Base-by-base conservation (phyloP, 2,329 filamentous ascomycete genomes). In the Hypoxylon sp. region DNA sequence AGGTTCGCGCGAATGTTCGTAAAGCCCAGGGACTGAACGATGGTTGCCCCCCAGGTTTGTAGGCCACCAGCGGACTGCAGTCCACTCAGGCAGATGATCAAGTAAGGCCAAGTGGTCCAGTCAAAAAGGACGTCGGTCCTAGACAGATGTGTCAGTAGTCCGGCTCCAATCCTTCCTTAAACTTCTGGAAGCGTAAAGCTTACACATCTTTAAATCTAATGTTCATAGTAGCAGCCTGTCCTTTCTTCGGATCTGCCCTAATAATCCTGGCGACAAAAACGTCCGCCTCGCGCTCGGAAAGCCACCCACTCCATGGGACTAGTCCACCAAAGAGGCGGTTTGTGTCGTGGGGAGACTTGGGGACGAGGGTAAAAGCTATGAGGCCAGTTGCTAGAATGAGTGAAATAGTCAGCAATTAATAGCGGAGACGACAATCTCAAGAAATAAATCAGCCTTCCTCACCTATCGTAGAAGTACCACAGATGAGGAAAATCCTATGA, bases 401-500 rank as follows among this genome's bases (percentile, higher is more conserved):
- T 30, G 14, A n/a, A 30, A 31, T 40, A 8, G 8, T 27, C 11
- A 46, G 40, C 17, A 8, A 7, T 54, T 10, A 61, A 48, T 4
- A 55, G 22, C n/a, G 6, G 37, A 7, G 14, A 35, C 2, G 8
- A 44, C 11, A 44, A 14, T 30, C 20, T 42, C 42, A 40, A 49
- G 31, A 22, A 6, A 13, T 14, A 1, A 22, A 6, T 33, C 17
- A 40, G 1, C 14, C 20, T 27, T 37, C 8, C 66, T 51, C 17
- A 73, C 71, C 44, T 53, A 73, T 73, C 3, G 69, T 73, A n/a
- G 67, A 72, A 63, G 66, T 37, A 33, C 71, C 71, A 37, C 71
- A 73, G 22, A 73, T 72, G 8, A 73, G 66, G 49, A 73, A 73
- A 30, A 73, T 73, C 71, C 71, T 73, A 40, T 17, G 20, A 11